Evolutionary conservation across 2,329 filamentous ascomycete species (phyloP).

Genomic region (Microsporum audouinii): DNA sequence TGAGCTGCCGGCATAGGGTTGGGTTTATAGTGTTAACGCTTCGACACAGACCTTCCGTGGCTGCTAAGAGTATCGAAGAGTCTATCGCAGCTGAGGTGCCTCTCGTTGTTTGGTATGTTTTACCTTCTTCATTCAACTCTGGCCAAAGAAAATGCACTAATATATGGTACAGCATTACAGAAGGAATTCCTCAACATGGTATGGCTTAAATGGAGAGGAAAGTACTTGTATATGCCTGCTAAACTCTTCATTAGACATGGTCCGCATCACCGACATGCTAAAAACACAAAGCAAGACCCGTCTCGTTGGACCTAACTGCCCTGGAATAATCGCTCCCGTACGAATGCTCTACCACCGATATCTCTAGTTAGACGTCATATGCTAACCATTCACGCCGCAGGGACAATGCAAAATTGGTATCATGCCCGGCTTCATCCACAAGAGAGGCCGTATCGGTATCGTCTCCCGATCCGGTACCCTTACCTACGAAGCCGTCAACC

Average conservation of each 20-base stretch:
- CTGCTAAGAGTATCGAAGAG: constrained; percentile 92
- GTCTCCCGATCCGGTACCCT: constrained; percentile 96
- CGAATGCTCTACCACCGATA: constrained; percentile 16
- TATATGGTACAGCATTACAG: constrained; percentile 55
- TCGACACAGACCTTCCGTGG: constrained; percentile 64
- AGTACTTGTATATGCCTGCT: not conserved
- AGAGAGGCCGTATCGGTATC: constrained; percentile 96
- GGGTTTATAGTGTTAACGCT: not conserved
- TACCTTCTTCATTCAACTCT: too few species aligned
- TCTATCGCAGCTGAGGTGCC: constrained; percentile 86
- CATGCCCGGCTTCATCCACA: constrained; percentile 99
- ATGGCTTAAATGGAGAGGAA: constrained; percentile 24
- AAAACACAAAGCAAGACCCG: constrained; percentile 97
- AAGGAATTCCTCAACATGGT: constrained; percentile 97
- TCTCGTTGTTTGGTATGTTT: constrained; percentile 67
- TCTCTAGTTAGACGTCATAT: not conserved
- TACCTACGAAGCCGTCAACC: constrained; percentile 99
- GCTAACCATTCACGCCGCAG: constrained; percentile 24
- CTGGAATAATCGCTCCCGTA: constrained; percentile 80
- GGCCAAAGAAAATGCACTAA: not conserved
- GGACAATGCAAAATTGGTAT: constrained; percentile 99
- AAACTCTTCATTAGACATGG: constrained; percentile 61
- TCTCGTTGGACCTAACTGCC: constrained; percentile 94
- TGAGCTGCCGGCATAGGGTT: not conserved
- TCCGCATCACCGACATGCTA: constrained; percentile 94